Evolutionary conservation across 441 rosid species (phyloP).

Genomic region (Populus hybrid): DNA sequence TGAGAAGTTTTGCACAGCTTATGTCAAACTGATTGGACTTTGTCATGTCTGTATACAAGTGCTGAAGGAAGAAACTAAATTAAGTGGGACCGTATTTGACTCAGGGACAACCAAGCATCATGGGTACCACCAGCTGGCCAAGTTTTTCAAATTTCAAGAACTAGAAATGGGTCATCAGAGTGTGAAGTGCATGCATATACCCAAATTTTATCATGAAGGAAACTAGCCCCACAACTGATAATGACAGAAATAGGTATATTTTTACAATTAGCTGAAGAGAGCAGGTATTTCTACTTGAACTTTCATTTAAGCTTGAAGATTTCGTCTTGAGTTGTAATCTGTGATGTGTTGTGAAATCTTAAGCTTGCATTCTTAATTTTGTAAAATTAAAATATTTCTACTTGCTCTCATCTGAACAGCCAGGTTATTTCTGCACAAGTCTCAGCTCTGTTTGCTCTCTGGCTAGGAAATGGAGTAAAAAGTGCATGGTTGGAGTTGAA

Average conservation of each 20-base stretch:
- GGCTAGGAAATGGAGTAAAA: neutral
- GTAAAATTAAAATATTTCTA: neutral
- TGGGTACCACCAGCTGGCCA: slow-evolving; percentile 4
- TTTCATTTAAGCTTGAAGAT: neutral
- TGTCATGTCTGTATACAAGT: neutral
- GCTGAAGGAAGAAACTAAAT: slow-evolving; percentile 5
- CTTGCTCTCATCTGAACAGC: neutral
- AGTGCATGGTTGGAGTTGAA: neutral
- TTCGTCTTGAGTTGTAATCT: neutral
- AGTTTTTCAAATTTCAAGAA: neutral
- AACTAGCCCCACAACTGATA: neutral
- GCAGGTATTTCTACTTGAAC: neutral
- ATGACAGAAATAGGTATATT: neutral
- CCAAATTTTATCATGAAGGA: slow-evolving; percentile 2
- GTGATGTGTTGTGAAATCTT: neutral
- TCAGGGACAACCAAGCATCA: neutral
- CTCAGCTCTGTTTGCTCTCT: neutral
- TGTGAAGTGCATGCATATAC: slow-evolving; percentile 13
- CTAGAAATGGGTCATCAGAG: neutral
- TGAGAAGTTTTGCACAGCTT: slow-evolving; percentile 11
- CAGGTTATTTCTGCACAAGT: neutral
- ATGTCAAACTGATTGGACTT: slow-evolving; percentile 12
- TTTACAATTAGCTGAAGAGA: neutral
- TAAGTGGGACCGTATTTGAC: slow-evolving; percentile 9
- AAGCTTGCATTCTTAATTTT: slow-evolving; percentile 4